These are phyloP conservation scores for Bombardia bombarda DNA, from an alignment of 495 filamentous ascomycete species.

Conservation along the genomic window DNA sequence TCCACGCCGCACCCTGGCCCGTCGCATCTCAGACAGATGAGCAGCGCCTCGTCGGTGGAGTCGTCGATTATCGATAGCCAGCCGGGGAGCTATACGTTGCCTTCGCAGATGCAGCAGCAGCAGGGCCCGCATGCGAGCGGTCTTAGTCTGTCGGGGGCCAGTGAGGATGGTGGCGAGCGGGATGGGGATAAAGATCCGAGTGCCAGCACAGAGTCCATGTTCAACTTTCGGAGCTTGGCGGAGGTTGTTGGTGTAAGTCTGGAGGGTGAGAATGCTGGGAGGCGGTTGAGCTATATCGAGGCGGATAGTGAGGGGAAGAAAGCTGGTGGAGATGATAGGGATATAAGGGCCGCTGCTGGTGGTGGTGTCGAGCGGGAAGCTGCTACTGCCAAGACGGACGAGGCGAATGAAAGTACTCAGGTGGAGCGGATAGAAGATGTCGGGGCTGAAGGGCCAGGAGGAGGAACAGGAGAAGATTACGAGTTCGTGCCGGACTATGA, in stretches of 20 bases:
- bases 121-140: conserved; percentile 39
- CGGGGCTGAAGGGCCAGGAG: no score
- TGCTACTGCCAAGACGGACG: not conserved
- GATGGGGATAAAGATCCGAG: conserved; percentile 38
- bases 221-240: conserved; percentile 84
- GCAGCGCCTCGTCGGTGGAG: conserved; percentile 71
- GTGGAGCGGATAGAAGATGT: conserved; percentile 5
- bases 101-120: conserved; percentile 36
- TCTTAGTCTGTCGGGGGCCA: conserved; percentile 27
- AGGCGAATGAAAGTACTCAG: conserved; percentile 1
- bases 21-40: conserved; percentile 71
- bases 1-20: no score
- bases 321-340: no score
- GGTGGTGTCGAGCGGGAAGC: no score
- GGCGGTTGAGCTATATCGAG: conserved; percentile 19
- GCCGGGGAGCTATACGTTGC: conserved; percentile 43
- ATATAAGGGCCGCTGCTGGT: no score
- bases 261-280: conserved; percentile 30
- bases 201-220: conserved; percentile 65
- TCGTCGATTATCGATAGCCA: conserved; percentile 65
- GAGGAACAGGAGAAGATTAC: no score
- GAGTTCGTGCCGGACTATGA: no score
- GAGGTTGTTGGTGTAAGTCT: conserved; percentile 64
- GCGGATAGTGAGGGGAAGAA: conserved; percentile 10
- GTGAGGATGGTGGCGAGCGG: conserved; percentile 30